Evolutionary conservation across 352 stramenopile species (phyloP).

Genomic region (Blastocystis sp.): DNA sequence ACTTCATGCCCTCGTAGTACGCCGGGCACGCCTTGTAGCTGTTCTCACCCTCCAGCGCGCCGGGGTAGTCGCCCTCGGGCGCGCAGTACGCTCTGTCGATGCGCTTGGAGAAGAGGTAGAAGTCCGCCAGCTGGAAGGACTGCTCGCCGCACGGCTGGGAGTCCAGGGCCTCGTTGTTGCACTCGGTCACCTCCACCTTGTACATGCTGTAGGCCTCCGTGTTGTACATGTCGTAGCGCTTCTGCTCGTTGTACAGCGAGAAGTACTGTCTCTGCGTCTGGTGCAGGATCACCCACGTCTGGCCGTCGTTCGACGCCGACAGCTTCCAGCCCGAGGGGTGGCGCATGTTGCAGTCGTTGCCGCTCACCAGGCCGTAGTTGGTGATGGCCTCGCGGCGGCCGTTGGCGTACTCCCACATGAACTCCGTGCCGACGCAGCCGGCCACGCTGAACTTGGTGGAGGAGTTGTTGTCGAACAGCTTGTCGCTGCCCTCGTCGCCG

Average conservation of each 20-base stretch:
- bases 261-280: not conserved
- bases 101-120: not conserved
- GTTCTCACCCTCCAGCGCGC: not conserved
- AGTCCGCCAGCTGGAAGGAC: slow-evolving; percentile 18
- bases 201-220: not conserved
- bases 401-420: not conserved
- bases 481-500: slow-evolving; percentile 9
- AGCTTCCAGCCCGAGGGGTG: slow-evolving; percentile 17
- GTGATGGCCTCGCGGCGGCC: slow-evolving; percentile 41
- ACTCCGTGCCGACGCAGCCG: not conserved
- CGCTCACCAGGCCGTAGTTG: slow-evolving; percentile 18
- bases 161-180: slow-evolving; percentile 1
- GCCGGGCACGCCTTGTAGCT: not conserved
- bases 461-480: not conserved
- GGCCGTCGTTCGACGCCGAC: slow-evolving; percentile 18
- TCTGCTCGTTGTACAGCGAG: not conserved
- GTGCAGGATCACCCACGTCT: not conserved
- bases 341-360: slow-evolving; percentile 6
- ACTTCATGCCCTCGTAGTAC: slow-evolving; percentile 1
- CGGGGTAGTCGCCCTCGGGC: slow-evolving; percentile 33
- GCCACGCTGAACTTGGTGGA: not conserved
- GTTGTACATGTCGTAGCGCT: slow-evolving; percentile 11
- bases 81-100: not conserved
- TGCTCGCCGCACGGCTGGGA: not conserved
- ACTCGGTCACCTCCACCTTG: slow-evolving; percentile 36